phyloP scores from a whole-genome alignment of 345 rosid genomes.

The Eucalyptus caleyi region DNA sequence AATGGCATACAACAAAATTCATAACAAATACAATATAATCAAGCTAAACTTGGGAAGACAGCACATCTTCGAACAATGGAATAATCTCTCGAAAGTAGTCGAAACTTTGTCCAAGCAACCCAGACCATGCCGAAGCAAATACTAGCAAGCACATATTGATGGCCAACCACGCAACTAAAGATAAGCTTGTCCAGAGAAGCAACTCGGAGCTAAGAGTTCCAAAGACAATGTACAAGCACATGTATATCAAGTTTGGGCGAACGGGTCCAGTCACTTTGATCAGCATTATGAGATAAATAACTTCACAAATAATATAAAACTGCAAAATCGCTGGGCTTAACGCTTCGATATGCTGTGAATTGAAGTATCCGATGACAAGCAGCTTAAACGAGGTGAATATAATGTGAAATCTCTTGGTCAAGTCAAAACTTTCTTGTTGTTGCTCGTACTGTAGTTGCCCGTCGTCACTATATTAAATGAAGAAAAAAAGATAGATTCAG shows the following conservation, averaged over 20 bases:
- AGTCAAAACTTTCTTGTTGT: too few relatives aligned
- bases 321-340: fast-evolving
- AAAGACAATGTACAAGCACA: too few relatives aligned
- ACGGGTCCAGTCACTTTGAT: background rate
- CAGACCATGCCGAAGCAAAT: fast-evolving
- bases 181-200: fast-evolving
- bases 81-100: too few relatives aligned
- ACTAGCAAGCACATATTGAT: background rate
- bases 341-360: fast-evolving
- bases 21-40: too few relatives aligned
- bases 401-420: too few relatives aligned
- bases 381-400: too few relatives aligned
- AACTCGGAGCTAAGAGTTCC: background rate
- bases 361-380: fast-evolving
- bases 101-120: too few relatives aligned
- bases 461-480: background rate
- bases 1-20: too few relatives aligned
- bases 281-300: fast-evolving
- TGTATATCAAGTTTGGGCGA: fast-evolving
- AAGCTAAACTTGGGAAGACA: too few relatives aligned
- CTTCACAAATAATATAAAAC: background rate
- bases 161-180: fast-evolving
- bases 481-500: too few relatives aligned
- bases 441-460: fast-evolving
- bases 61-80: too few relatives aligned